Evolutionary conservation across 169 alveolate genomes (phyloP).

Genomic region (Perkinsus marinus): DNA sequence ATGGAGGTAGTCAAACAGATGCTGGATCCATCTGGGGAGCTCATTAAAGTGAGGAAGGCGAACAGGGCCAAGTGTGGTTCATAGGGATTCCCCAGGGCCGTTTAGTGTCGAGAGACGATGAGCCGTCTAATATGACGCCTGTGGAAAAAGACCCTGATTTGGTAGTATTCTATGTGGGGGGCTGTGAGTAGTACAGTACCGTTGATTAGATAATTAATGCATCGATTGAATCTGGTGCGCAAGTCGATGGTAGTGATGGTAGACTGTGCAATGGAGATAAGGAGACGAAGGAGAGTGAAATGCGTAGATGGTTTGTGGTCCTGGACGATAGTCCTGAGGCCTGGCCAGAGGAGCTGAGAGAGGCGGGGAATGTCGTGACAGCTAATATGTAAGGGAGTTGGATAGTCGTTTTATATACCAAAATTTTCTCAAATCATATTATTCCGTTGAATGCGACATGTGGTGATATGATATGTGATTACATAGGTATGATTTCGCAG

Average conservation of each 20-base stretch:
- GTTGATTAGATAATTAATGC: not conserved
- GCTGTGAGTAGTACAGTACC: not conserved
- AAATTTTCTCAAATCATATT: too few relatives aligned
- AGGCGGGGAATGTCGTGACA: not conserved
- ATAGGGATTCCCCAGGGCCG: not conserved
- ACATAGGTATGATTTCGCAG: not conserved
- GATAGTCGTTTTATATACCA: too few relatives aligned
- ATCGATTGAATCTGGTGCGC: too few relatives aligned
- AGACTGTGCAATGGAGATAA: too few relatives aligned
- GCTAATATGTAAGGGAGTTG: not conserved
- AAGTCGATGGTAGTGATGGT: too few relatives aligned
- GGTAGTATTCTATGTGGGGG: not conserved
- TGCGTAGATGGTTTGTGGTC: not conserved
- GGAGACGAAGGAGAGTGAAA: too few relatives aligned
- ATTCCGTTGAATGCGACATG: too few relatives aligned
- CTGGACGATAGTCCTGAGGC: not conserved
- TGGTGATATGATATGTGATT: too few relatives aligned
- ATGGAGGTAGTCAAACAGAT: not conserved
- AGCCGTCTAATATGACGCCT: not conserved
- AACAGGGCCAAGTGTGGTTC: not conserved
- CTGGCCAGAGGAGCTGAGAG: not conserved
- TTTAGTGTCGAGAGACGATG: not conserved
- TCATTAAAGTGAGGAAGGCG: not conserved
- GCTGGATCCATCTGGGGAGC: not conserved
- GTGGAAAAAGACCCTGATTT: not conserved